Conservation (phyloP, 2,329 filamentous ascomycete species). For the Orbilia ellipsospora region DNA sequence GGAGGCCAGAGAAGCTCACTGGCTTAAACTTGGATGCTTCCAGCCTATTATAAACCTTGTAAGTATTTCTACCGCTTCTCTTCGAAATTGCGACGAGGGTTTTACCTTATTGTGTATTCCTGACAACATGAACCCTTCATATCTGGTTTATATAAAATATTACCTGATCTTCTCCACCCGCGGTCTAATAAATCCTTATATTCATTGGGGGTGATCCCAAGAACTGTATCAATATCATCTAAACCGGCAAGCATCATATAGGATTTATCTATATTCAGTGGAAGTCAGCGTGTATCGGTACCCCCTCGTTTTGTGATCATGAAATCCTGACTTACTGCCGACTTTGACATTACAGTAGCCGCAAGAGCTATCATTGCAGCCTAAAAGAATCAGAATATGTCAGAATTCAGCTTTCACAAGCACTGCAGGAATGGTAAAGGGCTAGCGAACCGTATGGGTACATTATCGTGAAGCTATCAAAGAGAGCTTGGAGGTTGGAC, state of each 20-base stretch:
- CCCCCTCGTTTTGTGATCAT: background rate
- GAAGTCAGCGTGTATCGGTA: background rate
- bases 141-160: constrained; percentile 80
- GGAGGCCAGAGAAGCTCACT: constrained; percentile 6
- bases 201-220: constrained; percentile 60
- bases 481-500: constrained; percentile 2
- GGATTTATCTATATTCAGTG: constrained; percentile 29
- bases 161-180: constrained; percentile 78
- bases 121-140: constrained; percentile 86
- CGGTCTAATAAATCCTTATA: constrained; percentile 79
- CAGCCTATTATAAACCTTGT: constrained; percentile 15
- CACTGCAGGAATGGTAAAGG: background rate
- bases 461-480: constrained; percentile 23
- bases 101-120: constrained; percentile 78
- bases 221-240: constrained; percentile 23
- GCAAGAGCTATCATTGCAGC: constrained; percentile 49
- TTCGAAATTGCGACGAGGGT: background rate
- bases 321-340: constrained; percentile 32
- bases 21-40: constrained; percentile 40
- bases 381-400: constrained; percentile 3
- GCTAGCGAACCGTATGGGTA: constrained; percentile 41
- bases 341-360: constrained; percentile 50
- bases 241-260: constrained; percentile 53
- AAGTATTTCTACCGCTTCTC: background rate
- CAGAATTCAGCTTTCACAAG: background rate